Base-by-base conservation (phyloP, 345 rosid species). In the Noccaea caerulescens region DNA sequence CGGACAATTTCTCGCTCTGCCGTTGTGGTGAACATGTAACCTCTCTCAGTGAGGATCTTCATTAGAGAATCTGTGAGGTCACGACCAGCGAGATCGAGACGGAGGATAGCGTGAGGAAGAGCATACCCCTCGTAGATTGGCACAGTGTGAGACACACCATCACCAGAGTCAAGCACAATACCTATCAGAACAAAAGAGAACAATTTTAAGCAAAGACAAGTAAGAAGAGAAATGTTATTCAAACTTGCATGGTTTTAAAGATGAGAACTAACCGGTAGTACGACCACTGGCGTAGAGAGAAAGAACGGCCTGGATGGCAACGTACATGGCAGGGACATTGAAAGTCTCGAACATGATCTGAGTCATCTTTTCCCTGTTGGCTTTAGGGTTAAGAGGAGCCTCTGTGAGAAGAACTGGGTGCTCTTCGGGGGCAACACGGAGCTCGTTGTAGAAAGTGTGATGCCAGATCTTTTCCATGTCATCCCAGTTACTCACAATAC, bases 381-480 rank as follows among this genome's bases (percentile, higher is more conserved):
- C 86, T 64, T 84, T 84, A 3, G 86, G 88, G 77, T 84, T 84
- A 20, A 84, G 86, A 11, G 87, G 87, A 2, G 87, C 88, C 72
- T 84, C 88, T 2, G 88, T 84, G 45, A 84, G 85, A 49, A 84
- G 86, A 60, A 84, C 88, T 0, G 88, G 88, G 56, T 84, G 88
- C 14, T 84, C 88, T 43, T 82, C 86, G 4, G 88, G 88, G 20
- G 84, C 86, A 1, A 84, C 88, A 14, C 88, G 86, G 6, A 84
- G 82, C 80, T 84, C 88, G 25, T 84, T 80, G 81, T 85, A 83
- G 79, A 85, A 83, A 63, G 86, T 85, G 78, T 85, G 88, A 77
- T 85, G 88, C 88, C 89, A 85, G 62, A 85, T 83, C 81, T 83
- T 85, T 56, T 83, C 87, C 89, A 85, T 81, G 64, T 83, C 89